A percentile compares a stretch with the other conserved stretches of the same genome.
These are phyloP conservation scores for Penicillium longicatenatum DNA, from an alignment of 495 filamentous ascomycete species.

Conservation along the genomic window DNA sequence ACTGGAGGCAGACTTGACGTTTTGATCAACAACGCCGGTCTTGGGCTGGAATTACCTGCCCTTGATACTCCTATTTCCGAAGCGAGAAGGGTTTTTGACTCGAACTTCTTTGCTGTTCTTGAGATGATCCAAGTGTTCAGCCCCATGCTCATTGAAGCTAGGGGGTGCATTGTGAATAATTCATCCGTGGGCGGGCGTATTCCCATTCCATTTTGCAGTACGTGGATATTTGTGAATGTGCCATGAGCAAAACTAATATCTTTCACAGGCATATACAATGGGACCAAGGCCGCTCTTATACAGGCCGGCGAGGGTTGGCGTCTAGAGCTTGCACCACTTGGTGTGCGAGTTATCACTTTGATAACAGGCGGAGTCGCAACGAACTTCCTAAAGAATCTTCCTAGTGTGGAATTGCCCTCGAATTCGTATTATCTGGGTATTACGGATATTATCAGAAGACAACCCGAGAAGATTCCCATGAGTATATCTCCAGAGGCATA, in stretches of 20 bases:
- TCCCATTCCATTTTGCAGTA: neutral
- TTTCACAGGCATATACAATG: conserved; percentile 36
- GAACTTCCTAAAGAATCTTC: conserved; percentile 17
- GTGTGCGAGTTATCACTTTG: conserved; percentile 34
- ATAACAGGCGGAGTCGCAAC: conserved; percentile 27
- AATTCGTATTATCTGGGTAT: conserved; percentile 20
- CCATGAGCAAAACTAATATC: neutral
- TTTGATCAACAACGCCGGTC: conserved; percentile 37
- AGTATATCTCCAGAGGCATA: neutral
- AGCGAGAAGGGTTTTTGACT: conserved; percentile 28
- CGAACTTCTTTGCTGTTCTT: conserved; percentile 31
- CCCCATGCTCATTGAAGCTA: conserved; percentile 8
- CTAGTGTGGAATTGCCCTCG: conserved; percentile 10
- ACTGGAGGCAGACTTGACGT: conserved; percentile 24
- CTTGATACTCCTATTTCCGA: conserved; percentile 31
- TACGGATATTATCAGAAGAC: neutral
- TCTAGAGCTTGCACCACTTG: conserved; percentile 43
- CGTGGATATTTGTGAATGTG: neutral
- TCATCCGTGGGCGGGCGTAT: conserved; percentile 43
- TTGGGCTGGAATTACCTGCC: conserved; percentile 25
- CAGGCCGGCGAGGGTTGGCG: conserved; percentile 38
- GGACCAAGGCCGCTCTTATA: conserved; percentile 37
- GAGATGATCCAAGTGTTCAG: conserved; percentile 17
- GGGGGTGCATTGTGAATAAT: conserved; percentile 31
- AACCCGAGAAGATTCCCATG: neutral